These are phyloP conservation scores for Gnetum montanum DNA, from an alignment of 75 land plant genomes.

Conservation along the genomic window DNA sequence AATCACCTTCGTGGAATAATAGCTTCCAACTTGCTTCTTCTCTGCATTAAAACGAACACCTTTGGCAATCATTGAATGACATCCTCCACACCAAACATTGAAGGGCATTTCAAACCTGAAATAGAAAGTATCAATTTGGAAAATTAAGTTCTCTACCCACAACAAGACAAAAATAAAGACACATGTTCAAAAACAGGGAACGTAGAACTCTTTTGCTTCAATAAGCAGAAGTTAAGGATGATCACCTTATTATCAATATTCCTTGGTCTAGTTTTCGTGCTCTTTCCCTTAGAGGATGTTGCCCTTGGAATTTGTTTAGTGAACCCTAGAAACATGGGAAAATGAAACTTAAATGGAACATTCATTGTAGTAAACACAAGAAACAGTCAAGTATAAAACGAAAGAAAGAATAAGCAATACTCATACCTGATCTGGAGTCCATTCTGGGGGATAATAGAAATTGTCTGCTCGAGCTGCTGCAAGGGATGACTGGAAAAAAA, in stretches of 20 bases:
- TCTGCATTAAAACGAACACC: conserved; percentile 99
- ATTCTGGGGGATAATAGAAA: conserved; percentile 99
- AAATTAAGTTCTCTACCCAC: not conserved
- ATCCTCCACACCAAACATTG: conserved; percentile 99
- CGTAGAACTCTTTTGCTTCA: not conserved
- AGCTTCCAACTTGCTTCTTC: conserved; percentile 98
- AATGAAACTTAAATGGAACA: not conserved
- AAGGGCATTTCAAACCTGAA: conserved; percentile 97
- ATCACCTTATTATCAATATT: conserved; percentile 86
- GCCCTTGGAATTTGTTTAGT: conserved; percentile 96
- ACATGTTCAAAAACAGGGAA: not conserved
- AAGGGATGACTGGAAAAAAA: conserved; percentile 77
- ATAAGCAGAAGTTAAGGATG: too few relatives aligned
- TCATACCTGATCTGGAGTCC: conserved; percentile 82
- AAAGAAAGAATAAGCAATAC: not conserved
- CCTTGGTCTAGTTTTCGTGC: conserved; percentile 98
- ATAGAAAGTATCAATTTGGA: not conserved
- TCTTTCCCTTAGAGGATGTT: conserved; percentile 94
- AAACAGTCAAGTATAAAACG: not conserved
- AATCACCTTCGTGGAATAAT: conserved; percentile 89
- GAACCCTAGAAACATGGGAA: conserved; percentile 69
- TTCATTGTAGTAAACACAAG: not conserved
- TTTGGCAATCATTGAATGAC: conserved; percentile 96
- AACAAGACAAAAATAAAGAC: not conserved
- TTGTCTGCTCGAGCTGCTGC: conserved; percentile 99